These are phyloP conservation scores for Globisporangium abappressorium DNA, from an alignment of 352 stramenopile species.

Conservation along the genomic window DNA sequence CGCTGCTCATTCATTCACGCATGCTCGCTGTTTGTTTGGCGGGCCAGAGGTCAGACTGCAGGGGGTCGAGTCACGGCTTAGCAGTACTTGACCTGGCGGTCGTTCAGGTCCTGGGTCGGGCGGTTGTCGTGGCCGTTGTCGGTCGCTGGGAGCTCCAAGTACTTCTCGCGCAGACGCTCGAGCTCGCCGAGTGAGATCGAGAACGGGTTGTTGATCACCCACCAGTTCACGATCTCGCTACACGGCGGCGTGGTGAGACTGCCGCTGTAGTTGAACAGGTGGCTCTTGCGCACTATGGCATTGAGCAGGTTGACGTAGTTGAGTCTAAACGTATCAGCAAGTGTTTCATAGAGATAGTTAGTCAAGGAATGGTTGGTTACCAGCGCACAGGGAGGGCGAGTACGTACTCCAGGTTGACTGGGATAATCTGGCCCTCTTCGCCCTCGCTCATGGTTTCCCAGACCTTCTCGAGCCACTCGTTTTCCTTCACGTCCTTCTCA, in stretches of 20 bases:
- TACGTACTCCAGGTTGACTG: constrained; percentile 37
- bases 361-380: background rate
- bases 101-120: constrained; percentile 38
- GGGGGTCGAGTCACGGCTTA: background rate
- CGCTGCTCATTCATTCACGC: background rate
- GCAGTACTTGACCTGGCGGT: constrained; percentile 23
- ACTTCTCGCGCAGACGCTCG: constrained; percentile 28
- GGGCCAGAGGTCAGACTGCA: too few species aligned
- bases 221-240: constrained; percentile 61
- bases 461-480: constrained; percentile 46
- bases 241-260: constrained; percentile 56
- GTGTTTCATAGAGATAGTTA: background rate
- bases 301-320: constrained; percentile 64
- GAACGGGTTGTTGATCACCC: constrained; percentile 50
- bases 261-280: constrained; percentile 70
- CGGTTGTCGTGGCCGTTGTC: constrained; percentile 45
- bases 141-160: constrained; percentile 31
- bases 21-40: background rate
- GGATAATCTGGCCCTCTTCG: constrained; percentile 17
- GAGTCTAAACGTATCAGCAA: constrained; percentile 20
- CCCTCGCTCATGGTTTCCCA: constrained; percentile 38
- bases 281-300: constrained; percentile 40
- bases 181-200: constrained; percentile 39
- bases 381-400: background rate
- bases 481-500: constrained; percentile 28